Conservation (phyloP, 805 yeast species). For the Candida jianshihensis region DNA sequence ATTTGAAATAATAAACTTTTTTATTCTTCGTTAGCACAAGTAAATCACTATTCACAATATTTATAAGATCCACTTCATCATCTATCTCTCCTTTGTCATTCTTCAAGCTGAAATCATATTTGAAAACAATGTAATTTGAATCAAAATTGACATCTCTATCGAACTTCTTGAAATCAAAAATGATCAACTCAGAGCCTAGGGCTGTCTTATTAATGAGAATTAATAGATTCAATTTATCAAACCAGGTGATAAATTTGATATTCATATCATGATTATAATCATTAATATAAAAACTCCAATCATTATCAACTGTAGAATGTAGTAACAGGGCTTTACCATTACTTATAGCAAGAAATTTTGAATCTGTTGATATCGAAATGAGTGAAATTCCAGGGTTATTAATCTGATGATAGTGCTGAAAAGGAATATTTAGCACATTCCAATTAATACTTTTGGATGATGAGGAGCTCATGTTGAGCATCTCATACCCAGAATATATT, state of each 20-base stretch:
- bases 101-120: constrained; percentile 19
- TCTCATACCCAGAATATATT: constrained; percentile 21
- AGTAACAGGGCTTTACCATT: constrained; percentile 15
- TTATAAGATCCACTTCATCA: constrained; percentile 12
- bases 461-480: constrained; percentile 8
- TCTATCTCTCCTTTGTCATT: background rate
- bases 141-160: constrained; percentile 13
- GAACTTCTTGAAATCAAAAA: constrained; percentile 19
- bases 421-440: constrained; percentile 18
- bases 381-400: constrained; percentile 12
- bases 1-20: constrained; percentile 18
- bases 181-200: constrained; percentile 17
- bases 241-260: constrained; percentile 16
- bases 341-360: constrained; percentile 17
- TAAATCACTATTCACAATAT: constrained; percentile 17
- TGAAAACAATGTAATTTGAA: constrained; percentile 21
- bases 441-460: constrained; percentile 13
- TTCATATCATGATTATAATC: constrained; percentile 17
- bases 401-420: constrained; percentile 16
- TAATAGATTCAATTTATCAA: constrained; percentile 11
- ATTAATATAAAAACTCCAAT: constrained; percentile 24
- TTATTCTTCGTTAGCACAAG: constrained; percentile 13
- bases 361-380: constrained; percentile 20
- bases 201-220: constrained; percentile 14
- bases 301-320: constrained; percentile 15